phyloP scores from a whole-genome alignment of 2,329 filamentous ascomycete species.

The Colletotrichum scovillei region DNA sequence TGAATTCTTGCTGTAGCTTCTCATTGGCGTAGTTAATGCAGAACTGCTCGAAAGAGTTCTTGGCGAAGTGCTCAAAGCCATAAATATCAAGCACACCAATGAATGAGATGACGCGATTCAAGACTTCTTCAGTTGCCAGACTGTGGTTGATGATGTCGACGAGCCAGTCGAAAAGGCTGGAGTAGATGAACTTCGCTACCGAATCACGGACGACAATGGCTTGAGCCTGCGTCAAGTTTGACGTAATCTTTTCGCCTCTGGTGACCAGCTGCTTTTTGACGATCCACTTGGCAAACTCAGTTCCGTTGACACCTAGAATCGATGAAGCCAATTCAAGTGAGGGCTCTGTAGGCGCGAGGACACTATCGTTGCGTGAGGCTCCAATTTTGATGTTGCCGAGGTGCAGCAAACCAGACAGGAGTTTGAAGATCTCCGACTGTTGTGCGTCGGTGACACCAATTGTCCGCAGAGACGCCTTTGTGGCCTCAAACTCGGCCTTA shows the following conservation, averaged over 20 bases:
- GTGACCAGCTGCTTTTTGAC: conserved; percentile 99
- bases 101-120: conserved; percentile 86
- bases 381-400: conserved; percentile 97
- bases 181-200: conserved; percentile 98
- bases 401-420: conserved; percentile 91
- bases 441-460: conserved; percentile 83
- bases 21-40: conserved; percentile 99
- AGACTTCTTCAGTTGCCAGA: conserved; percentile 87
- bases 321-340: conserved; percentile 83
- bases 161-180: conserved; percentile 97
- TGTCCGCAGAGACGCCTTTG: conserved; percentile 85
- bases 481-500: conserved; percentile 91
- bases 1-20: conserved; percentile 99
- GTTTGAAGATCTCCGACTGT: conserved; percentile 87
- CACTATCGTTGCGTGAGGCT: conserved; percentile 88
- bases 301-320: conserved; percentile 87
- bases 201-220: conserved; percentile 95
- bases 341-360: conserved; percentile 83
- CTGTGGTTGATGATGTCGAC: conserved; percentile 97
- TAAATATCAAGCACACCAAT: conserved; percentile 99
- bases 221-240: conserved; percentile 93
- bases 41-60: conserved; percentile 99
- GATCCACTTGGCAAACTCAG: conserved; percentile 95
- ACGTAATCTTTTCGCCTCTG: conserved; percentile 96
- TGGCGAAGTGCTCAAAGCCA: conserved; percentile 98